These are phyloP conservation scores for Nannochloropsis gaditana DNA, from an alignment of 108 stramenopile genomes.

Conservation along the genomic window DNA sequence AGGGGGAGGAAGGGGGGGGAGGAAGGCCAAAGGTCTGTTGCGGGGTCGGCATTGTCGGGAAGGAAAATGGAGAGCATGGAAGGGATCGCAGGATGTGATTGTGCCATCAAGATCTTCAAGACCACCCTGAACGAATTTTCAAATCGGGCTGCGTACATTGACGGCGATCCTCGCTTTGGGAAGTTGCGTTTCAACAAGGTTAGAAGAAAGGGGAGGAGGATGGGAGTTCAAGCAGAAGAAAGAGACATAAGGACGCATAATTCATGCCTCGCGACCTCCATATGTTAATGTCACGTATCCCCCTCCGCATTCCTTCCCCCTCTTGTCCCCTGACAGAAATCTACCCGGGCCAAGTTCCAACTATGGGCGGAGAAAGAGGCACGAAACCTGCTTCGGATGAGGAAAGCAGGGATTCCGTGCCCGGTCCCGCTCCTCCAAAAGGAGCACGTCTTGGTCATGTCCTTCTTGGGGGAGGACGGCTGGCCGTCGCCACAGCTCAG, in stretches of 20 bases:
- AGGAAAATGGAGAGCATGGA: background rate
- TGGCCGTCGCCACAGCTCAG: constrained; percentile 56
- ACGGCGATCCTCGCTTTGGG: constrained; percentile 50
- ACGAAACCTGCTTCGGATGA: constrained; percentile 46
- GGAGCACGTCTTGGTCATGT: constrained; percentile 53
- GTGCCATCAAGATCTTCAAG: constrained; percentile 53
- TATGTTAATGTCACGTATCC: no score
- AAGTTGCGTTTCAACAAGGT: background rate
- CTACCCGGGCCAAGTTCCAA: constrained; percentile 46
- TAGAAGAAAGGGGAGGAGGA: no score
- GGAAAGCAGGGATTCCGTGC: constrained; percentile 49
- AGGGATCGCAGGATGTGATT: background rate
- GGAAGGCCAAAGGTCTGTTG: background rate
- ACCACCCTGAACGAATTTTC: constrained; percentile 56
- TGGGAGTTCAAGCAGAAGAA: background rate
- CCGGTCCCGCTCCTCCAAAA: constrained; percentile 46
- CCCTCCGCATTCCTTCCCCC: no score
- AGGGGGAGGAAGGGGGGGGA: background rate
- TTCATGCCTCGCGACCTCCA: no score
- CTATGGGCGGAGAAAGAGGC: constrained; percentile 56
- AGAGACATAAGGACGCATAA: background rate
- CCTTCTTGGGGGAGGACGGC: constrained; percentile 53
- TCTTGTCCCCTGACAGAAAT: constrained; percentile 23
- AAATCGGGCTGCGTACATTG: constrained; percentile 49
- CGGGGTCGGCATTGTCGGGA: background rate